Evolutionary conservation across 2,329 filamentous ascomycete species (phyloP), one percentile per base, ranked within the genome.

Genomic region (Ophiocordyceps camponoti-saundersi): DNA sequence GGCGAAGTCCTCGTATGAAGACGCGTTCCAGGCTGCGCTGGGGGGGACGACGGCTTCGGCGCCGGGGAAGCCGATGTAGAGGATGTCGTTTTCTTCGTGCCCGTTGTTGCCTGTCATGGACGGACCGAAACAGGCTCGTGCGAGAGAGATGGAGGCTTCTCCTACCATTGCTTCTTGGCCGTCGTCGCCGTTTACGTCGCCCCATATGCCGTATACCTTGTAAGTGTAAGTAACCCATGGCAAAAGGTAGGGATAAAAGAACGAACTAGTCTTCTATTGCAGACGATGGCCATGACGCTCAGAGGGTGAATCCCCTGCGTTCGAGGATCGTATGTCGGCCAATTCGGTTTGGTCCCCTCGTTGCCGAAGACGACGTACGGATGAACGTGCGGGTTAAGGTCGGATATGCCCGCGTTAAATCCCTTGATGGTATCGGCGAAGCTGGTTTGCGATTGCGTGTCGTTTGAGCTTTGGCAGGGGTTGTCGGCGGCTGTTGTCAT

Each of bases 21-120:
- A 55, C 0, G 77, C 73, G 10, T 61, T 60, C 78, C 78, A 82
- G 29, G 69, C 61, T 0, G 77, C 77, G 20, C 66, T 67, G 2
- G 60, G 56, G 13, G 76, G 77, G 0, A 76, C 75, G 1, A 79
- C 72, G 1, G 79, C 76, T 6, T 72, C 68, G 0, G 58, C 48
- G 2, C 77, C 77, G 0, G 64, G 64, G 54, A 82, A 82, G 0
- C 73, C 79, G 44, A 82, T 65, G 57, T 74, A 82, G 34, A 82
- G 59, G 0, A 82, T 73, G 56, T 82, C 76, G 32, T 75, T 67
- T 16, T 64, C 59, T 40, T 67, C 66, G 57, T 81, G 70, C 1
- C 79, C 78, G 47, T 59, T 64, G 56, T 79, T 62, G 3, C 77
- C 79, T 36, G 62, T 73, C 30, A 82, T 61, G 1, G 56, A 56